phyloP scores from a whole-genome alignment of 2,329 filamentous ascomycete species.

The Alternaria metachromatica region DNA sequence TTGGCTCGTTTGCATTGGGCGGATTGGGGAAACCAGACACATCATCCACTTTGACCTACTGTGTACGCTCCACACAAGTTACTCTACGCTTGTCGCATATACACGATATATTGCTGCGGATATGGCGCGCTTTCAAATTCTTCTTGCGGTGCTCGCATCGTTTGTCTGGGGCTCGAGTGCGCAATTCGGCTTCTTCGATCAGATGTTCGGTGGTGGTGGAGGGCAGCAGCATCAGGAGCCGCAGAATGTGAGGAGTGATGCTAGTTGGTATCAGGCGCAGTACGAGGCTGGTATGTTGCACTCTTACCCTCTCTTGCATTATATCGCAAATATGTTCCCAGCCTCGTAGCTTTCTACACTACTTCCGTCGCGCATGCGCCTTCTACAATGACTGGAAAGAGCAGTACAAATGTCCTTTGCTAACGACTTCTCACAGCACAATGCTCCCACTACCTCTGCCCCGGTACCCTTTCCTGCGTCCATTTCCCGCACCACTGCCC shows the following conservation, averaged over 20 bases:
- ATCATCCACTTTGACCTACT: constrained; percentile 23
- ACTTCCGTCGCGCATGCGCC: background rate
- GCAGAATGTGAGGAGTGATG: constrained; percentile 85
- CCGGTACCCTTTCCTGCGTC: constrained; percentile 92
- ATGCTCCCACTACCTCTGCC: constrained; percentile 93
- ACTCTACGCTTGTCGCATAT: background rate
- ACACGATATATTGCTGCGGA: background rate
- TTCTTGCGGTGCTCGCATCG: constrained; percentile 51
- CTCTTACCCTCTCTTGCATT: background rate
- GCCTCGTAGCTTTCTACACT: background rate
- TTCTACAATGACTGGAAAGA: no score
- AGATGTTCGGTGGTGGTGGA: constrained; percentile 83
- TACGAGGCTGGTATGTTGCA: constrained; percentile 68
- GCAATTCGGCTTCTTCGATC: constrained; percentile 97
- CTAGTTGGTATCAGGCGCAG: constrained; percentile 75
- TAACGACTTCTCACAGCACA: constrained; percentile 62
- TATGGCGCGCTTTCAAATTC: constrained; percentile 42
- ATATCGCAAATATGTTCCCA: background rate
- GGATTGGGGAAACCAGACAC: constrained; percentile 5
- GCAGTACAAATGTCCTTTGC: background rate
- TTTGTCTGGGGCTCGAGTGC: constrained; percentile 70
- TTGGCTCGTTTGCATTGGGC: constrained; percentile 15
- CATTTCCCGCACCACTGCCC: constrained; percentile 97
- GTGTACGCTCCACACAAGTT: background rate
- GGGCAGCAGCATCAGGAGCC: constrained; percentile 63